Percentiles rank a stretch among this genome's conserved stretches.
These are phyloP conservation scores for Rhytidiadelphus loreus DNA, from an alignment of 225 moss, liverwort and hornwort species.

Conservation along the genomic window DNA sequence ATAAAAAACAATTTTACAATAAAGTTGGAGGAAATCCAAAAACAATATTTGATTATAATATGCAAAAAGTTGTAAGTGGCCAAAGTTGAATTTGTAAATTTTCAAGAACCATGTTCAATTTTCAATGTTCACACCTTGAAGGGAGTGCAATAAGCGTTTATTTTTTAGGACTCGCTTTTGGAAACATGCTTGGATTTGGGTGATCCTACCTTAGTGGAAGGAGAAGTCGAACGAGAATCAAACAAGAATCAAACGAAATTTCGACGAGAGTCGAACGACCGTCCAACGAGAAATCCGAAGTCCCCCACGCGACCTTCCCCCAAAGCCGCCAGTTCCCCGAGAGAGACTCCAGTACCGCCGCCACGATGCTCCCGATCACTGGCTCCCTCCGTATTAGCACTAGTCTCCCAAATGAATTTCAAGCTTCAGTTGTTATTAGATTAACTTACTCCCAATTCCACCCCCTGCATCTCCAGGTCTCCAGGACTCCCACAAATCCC, in stretches of 20 bases:
- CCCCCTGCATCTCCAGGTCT: neutral
- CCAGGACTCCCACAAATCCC: neutral
- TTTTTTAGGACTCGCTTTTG: rapidly evolving
- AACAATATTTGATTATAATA: neutral
- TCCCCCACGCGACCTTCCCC: neutral
- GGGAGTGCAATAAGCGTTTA: neutral
- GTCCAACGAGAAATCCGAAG: neutral
- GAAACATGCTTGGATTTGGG: neutral
- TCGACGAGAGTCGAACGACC: neutral
- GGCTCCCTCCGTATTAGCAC: neutral
- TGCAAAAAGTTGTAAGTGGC: neutral
- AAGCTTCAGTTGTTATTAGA: no score
- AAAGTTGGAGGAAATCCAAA: rapidly evolving
- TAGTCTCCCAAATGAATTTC: no score
- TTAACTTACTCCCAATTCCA: neutral
- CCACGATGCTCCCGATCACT: neutral
- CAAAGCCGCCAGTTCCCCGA: neutral
- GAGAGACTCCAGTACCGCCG: neutral
- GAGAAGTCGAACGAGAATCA: neutral
- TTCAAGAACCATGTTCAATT: neutral
- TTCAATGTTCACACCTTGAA: neutral
- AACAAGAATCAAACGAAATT: neutral
- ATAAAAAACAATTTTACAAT: neutral
- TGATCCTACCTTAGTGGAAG: neutral
- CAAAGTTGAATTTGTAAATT: neutral